Evolutionary conservation across 805 yeast species (phyloP).

Genomic region (Hanseniaspora meyeri): DNA sequence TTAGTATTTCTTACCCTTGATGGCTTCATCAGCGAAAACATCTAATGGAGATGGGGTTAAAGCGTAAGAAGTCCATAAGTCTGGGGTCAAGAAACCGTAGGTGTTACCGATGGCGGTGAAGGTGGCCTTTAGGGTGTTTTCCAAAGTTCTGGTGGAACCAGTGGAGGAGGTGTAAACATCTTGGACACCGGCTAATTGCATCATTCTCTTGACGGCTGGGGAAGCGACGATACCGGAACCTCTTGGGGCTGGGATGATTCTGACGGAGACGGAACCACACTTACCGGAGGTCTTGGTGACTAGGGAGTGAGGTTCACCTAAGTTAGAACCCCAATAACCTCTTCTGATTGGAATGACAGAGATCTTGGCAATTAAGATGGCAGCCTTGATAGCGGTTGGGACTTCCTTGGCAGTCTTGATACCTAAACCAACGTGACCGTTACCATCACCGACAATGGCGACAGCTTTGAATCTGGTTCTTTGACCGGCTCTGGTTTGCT

Average conservation of each 20-base stretch:
- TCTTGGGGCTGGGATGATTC: constrained; percentile 99
- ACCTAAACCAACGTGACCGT: constrained; percentile 99
- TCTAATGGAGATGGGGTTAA: constrained; percentile 90
- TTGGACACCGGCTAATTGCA: constrained; percentile 99
- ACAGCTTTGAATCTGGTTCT: constrained; percentile 99
- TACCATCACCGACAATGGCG: constrained; percentile 97
- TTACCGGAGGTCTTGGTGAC: constrained; percentile 97
- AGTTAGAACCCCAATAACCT: constrained; percentile 99
- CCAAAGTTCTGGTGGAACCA: constrained; percentile 98
- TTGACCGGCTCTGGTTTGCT: constrained; percentile 99
- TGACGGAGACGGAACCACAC: constrained; percentile 98
- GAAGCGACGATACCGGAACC: constrained; percentile 99
- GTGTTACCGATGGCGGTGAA: constrained; percentile 99
- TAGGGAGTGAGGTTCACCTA: constrained; percentile 99
- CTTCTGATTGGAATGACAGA: constrained; percentile 99
- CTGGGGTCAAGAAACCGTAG: constrained; percentile 99
- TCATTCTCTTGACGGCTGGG: constrained; percentile 97
- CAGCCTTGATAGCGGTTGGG: constrained; percentile 99
- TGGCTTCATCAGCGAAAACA: constrained; percentile 78
- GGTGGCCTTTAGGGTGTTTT: constrained; percentile 99
- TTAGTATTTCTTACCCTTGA: constrained; percentile 65
- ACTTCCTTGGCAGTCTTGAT: constrained; percentile 99
- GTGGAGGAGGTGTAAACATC: constrained; percentile 98
- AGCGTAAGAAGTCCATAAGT: constrained; percentile 86
- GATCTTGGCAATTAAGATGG: constrained; percentile 97